phyloP scores from a whole-genome alignment of 2,329 filamentous ascomycete genomes.

The Talaromyces sp. region DNA sequence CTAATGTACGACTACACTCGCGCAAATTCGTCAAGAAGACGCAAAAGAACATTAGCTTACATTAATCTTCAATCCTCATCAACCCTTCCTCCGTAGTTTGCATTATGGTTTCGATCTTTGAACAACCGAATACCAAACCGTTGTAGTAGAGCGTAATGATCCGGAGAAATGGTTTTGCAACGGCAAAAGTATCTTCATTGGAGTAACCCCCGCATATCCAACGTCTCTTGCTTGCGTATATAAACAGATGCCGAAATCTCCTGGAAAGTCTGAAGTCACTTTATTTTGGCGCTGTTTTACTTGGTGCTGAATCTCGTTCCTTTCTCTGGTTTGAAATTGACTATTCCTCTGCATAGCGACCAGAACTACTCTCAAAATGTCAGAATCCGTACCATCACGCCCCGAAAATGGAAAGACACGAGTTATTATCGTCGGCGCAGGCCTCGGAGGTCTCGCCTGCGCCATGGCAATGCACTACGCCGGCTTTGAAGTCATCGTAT shows the following conservation, averaged over 20 bases:
- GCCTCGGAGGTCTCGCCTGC: conserved; percentile 45
- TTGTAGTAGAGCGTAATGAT: background rate
- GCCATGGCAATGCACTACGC: conserved; percentile 20
- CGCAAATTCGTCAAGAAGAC: background rate
- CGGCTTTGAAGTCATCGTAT: conserved; percentile 20
- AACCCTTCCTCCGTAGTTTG: background rate
- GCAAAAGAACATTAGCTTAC: background rate
- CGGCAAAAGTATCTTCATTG: conserved; percentile 9
- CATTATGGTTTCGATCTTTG: background rate
- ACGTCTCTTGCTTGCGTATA: background rate
- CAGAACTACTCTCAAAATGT: background rate
- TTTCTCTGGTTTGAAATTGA: background rate
- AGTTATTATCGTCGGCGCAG: conserved; percentile 53
- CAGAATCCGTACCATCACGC: background rate
- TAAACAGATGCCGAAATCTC: background rate
- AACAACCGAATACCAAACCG: background rate
- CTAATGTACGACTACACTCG: background rate
- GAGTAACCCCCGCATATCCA: background rate
- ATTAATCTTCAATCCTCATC: background rate
- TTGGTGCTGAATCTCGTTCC: background rate
- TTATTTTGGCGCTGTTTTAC: background rate
- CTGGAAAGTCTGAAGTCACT: too few relatives aligned
- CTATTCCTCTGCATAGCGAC: background rate
- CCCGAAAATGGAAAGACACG: background rate
- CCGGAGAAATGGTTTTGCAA: conserved; percentile 20